phyloP scores from a whole-genome alignment of 108 stramenopile species.

The Epipyxis sp. region DNA sequence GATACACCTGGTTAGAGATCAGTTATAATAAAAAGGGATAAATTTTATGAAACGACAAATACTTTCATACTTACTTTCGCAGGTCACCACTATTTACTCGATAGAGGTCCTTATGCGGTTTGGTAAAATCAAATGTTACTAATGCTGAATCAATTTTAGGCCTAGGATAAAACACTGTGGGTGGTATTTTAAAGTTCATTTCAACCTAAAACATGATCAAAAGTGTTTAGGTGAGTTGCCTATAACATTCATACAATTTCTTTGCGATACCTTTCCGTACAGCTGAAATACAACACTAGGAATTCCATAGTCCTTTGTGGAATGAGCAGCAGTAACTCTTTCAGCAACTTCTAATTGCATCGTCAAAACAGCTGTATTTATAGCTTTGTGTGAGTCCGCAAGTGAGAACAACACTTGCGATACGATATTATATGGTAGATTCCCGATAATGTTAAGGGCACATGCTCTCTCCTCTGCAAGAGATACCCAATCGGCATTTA shows the following conservation, averaged over 20 bases:
- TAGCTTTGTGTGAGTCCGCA: slow-evolving; percentile 79
- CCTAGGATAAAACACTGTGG: slow-evolving; percentile 92
- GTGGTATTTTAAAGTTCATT: slow-evolving; percentile 91
- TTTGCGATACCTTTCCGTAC: slow-evolving; percentile 71
- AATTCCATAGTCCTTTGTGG: slow-evolving; percentile 83
- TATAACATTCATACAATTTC: neutral
- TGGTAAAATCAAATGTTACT: slow-evolving; percentile 78
- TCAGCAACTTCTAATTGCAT: slow-evolving; percentile 95
- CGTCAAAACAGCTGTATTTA: slow-evolving; percentile 82
- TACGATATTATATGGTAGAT: slow-evolving; percentile 95
- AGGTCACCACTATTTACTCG: neutral
- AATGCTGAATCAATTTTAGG: slow-evolving; percentile 91
- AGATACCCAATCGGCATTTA: slow-evolving; percentile 77
- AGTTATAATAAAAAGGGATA: neutral
- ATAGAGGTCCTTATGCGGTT: neutral
- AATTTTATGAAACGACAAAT: neutral
- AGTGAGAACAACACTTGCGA: slow-evolving; percentile 83
- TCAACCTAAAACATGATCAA: too few species aligned
- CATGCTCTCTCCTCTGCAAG: slow-evolving; percentile 71
- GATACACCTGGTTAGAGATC: too few species aligned
- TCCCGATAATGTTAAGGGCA: slow-evolving; percentile 83
- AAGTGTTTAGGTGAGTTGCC: neutral
- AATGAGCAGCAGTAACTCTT: slow-evolving; percentile 69
- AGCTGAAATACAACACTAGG: slow-evolving; percentile 88
- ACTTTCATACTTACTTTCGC: neutral